Base-by-base conservation (phyloP, 768 basidiomycete species). In the Termitomyces titanicus region DNA sequence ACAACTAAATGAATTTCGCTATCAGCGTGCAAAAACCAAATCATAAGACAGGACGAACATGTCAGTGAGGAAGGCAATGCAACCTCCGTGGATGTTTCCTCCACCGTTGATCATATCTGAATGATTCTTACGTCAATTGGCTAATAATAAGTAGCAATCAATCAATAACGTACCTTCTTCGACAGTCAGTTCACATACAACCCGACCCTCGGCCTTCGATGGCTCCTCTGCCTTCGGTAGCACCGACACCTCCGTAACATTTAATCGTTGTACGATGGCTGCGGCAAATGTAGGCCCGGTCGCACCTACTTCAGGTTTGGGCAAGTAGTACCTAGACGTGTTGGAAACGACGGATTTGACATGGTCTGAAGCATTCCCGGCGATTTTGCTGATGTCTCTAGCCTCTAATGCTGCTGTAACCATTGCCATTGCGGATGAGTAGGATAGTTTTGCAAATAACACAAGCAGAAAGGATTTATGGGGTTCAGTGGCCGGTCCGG, bases 91-190 rank as follows among this genome's bases (percentile, higher is more conserved):
- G 1, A 85, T 60, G 39, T 64, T 73, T n/a, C 74, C 73, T 3
- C 46, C 59, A 18, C 69, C 72, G 56, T 84, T 84, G 9, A 84
- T 48, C 82, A 85, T 84, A 56, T 84, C 83, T 84, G 24, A 44
- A 40, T 11, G 33, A 25, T 22, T 3, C 3, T 22, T 47, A 42
- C 25, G 27, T 47, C 29, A 31, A 22, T 47, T 42, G n/a, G 24
- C 17, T 12, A 4, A 48, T 42, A 10, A 43, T 37, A n/a, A n/a
- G n/a, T n/a, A 17, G 27, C 20, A 51, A 15, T 1, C 22, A 3
- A 15, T 29, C 34, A 22, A 7, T 17, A 39, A 8, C 3, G 5
- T 13, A 81, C 82, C 80, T 62, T 76, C 69, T 37, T 71, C 64
- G 7, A 79, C 78, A 18, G 61, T 66, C 12, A 74, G 60, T 56